Evolutionary conservation across 75 land plant species (phyloP).

Genomic region (Selaginella tamariscina): DNA sequence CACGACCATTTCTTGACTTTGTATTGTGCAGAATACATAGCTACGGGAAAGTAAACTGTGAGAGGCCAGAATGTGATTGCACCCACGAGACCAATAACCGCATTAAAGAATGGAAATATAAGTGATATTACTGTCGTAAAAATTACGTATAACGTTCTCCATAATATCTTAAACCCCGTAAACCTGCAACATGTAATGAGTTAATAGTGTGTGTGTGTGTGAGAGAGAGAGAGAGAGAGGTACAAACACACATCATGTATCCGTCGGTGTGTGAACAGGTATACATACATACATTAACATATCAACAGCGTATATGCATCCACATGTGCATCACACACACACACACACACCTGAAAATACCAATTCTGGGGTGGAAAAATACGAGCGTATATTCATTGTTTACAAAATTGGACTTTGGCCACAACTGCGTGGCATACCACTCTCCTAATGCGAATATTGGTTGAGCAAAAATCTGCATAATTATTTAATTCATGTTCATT

Average conservation of each 20-base stretch:
- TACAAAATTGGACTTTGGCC: neutral
- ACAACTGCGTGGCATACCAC: neutral
- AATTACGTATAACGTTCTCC: constrained; percentile 54
- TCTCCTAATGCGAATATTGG: neutral
- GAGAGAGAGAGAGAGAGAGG: too few species aligned
- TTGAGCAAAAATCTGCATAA: neutral
- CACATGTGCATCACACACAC: too few species aligned
- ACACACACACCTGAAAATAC: too few species aligned
- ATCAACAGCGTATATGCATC: too few species aligned
- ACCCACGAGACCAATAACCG: constrained; percentile 66
- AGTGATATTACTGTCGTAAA: constrained; percentile 59
- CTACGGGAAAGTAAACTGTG: constrained; percentile 74
- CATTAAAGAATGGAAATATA: constrained; percentile 91
- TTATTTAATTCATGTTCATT: neutral
- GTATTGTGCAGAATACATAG: constrained; percentile 55
- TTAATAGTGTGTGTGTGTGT: too few species aligned
- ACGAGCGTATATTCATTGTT: neutral
- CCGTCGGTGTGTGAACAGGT: too few species aligned
- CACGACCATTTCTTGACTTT: constrained; percentile 43
- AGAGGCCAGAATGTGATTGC: constrained; percentile 79
- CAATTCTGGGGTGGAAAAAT: neutral
- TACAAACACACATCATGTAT: too few species aligned
- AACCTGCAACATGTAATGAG: too few species aligned
- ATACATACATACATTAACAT: too few species aligned
- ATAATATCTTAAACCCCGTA: constrained; percentile 37